Conservation (phyloP, 208 protist species). For the Zelonia costaricensis region DNA sequence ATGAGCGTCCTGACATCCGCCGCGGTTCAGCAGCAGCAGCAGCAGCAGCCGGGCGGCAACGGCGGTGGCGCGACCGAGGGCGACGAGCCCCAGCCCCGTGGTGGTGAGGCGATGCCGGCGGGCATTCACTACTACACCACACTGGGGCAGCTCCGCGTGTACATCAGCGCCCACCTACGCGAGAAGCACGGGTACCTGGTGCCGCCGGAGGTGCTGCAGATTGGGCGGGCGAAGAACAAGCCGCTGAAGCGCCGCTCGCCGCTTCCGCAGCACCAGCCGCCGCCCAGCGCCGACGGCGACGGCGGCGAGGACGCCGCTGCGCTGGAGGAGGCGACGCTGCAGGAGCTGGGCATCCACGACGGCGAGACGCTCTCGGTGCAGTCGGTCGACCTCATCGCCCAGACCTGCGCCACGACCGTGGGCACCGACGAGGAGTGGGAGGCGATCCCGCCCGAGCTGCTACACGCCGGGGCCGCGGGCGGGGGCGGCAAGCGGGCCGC, state of each 20-base stretch:
- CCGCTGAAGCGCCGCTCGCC: slow-evolving; percentile 38
- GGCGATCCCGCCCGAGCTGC: slow-evolving; percentile 58
- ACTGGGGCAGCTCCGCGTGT: slow-evolving; percentile 46
- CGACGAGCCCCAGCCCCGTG: background rate
- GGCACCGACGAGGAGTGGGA: slow-evolving; percentile 56
- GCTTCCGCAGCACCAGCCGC: background rate
- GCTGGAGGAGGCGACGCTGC: slow-evolving; percentile 55
- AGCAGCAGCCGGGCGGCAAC: too few species aligned
- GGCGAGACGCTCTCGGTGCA: slow-evolving; percentile 70
- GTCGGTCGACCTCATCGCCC: slow-evolving; percentile 45
- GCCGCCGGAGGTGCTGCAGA: slow-evolving; percentile 42
- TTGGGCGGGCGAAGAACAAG: slow-evolving; percentile 56
- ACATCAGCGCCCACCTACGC: slow-evolving; percentile 48
- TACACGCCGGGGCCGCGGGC: slow-evolving; percentile 15
- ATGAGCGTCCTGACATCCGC: slow-evolving; percentile 40
- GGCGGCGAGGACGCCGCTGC: background rate
- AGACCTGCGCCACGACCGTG: slow-evolving; percentile 19
- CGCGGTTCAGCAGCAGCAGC: slow-evolving; percentile 16
- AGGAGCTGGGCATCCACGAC: slow-evolving; percentile 66
- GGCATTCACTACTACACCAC: slow-evolving; percentile 72
- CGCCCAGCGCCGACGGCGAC: background rate
- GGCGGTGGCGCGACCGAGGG: background rate
- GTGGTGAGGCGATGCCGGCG: slow-evolving; percentile 1
- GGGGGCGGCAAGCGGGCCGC: background rate
- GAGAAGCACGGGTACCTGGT: slow-evolving; percentile 59